These are phyloP conservation scores for Fusarium floridanum DNA, from an alignment of 2,329 filamentous ascomycete species.

Conservation along the genomic window DNA sequence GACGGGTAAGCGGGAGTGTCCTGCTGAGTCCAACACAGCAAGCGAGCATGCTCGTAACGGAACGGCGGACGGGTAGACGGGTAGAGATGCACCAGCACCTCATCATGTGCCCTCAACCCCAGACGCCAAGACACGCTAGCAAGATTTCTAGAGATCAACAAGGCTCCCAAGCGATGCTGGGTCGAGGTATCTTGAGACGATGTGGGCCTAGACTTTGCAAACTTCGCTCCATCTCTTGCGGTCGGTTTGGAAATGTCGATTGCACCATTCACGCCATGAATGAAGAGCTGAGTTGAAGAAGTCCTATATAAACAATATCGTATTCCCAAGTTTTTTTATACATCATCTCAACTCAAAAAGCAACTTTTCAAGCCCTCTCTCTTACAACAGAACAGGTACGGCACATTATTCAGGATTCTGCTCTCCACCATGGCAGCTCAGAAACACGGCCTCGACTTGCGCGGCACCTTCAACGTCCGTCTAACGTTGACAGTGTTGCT, in stretches of 20 bases:
- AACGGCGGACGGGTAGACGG: neutral
- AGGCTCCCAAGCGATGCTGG: neutral
- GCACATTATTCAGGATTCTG: neutral
- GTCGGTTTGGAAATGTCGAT: neutral
- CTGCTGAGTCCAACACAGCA: neutral
- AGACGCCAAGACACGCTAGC: neutral
- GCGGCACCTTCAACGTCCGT: slow-evolving; percentile 24
- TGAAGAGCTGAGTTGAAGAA: neutral
- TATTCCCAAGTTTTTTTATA: neutral
- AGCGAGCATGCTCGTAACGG: neutral
- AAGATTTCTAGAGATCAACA: neutral
- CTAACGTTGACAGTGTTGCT: slow-evolving; percentile 30
- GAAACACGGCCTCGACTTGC: neutral
- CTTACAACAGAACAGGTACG: neutral
- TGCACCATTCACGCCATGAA: neutral
- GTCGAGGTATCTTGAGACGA: neutral
- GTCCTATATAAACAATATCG: neutral
- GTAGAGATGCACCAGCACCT: neutral
- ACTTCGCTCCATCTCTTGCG: neutral
- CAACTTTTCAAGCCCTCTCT: neutral
- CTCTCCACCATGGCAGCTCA: neutral
- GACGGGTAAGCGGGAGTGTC: neutral
- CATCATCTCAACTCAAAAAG: neutral
- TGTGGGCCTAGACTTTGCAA: neutral
- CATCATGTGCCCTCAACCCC: neutral